These are phyloP conservation scores for Hypoxylon subgilvum DNA, from an alignment of 495 filamentous ascomycete genomes.

Conservation along the genomic window DNA sequence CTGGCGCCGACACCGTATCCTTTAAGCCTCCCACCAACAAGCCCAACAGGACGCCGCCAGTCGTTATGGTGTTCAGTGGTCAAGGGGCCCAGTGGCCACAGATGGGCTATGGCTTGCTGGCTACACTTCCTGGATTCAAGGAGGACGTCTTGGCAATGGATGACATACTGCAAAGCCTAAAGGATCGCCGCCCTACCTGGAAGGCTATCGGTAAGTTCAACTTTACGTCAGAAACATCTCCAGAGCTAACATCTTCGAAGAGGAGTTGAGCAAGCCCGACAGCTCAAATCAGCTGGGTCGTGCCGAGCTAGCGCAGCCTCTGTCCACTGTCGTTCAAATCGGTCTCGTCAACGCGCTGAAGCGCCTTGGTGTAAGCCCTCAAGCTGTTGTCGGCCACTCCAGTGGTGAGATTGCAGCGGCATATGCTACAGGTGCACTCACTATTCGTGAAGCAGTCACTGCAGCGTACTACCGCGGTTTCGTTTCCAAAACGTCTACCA, in stretches of 20 bases:
- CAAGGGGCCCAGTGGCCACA: constrained; percentile 18
- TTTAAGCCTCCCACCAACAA: not conserved
- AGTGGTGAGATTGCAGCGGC: constrained; percentile 51
- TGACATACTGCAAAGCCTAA: not conserved
- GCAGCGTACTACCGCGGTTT: constrained; percentile 41
- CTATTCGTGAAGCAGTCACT: constrained; percentile 27
- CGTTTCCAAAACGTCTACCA: not conserved
- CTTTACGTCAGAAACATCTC: not conserved
- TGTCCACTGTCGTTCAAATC: constrained; percentile 52
- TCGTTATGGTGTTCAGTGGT: constrained; percentile 15
- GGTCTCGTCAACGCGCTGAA: constrained; percentile 56
- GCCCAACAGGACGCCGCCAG: not conserved
- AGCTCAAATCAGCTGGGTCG: not conserved
- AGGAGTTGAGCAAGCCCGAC: not conserved
- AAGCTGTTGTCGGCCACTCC: constrained; percentile 47
- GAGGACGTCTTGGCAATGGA: not conserved
- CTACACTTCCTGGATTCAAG: not conserved
- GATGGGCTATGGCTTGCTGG: not conserved
- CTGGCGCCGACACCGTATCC: not conserved
- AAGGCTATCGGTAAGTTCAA: not conserved
- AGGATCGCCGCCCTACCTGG: not conserved
- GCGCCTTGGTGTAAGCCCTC: constrained; percentile 50
- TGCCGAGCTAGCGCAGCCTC: constrained; percentile 45
- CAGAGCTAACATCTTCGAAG: not conserved
- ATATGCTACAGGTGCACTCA: constrained; percentile 41